Conservation (phyloP, 2,329 filamentous ascomycete species). For the Epichloe festucae region DNA sequence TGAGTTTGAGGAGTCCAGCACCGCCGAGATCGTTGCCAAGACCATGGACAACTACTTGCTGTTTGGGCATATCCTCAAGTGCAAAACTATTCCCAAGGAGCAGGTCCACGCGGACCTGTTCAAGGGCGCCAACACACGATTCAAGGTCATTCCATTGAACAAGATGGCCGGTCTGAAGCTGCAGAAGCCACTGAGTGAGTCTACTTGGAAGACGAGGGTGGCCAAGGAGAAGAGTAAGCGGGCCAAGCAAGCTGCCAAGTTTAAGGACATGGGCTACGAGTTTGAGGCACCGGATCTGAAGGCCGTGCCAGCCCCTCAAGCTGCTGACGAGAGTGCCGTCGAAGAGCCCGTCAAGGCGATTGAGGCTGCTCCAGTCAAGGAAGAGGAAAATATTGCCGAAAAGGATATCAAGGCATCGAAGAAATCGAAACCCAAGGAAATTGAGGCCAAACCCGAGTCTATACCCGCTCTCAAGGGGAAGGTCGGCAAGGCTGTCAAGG, state of each 20-base stretch:
- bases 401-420: constrained; percentile 10
- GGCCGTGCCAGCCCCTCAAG: constrained; percentile 29
- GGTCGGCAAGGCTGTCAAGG: constrained; percentile 14
- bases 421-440: constrained; percentile 11
- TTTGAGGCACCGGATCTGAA: constrained; percentile 65
- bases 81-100: constrained; percentile 62
- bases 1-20: constrained; percentile 67
- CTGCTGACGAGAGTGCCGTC: constrained; percentile 21
- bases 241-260: constrained; percentile 53
- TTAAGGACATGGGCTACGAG: constrained; percentile 74
- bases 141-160: constrained; percentile 80
- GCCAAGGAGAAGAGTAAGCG: constrained; percentile 60
- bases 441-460: constrained; percentile 7
- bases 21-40: constrained; percentile 80
- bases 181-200: constrained; percentile 57
- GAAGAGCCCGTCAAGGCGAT: constrained; percentile 19
- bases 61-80: constrained; percentile 87
- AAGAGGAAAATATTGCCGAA: constrained; percentile 12
- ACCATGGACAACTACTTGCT: constrained; percentile 98
- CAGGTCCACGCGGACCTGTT: constrained; percentile 72
- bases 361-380: constrained; percentile 21
- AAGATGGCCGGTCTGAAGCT: constrained; percentile 69
- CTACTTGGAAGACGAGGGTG: constrained; percentile 67
- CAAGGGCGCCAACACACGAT: constrained; percentile 81
- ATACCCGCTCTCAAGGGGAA: constrained; percentile 12